Base-by-base conservation (phyloP, 2,329 filamentous ascomycete genomes). In the Trichoderma sp. region DNA sequence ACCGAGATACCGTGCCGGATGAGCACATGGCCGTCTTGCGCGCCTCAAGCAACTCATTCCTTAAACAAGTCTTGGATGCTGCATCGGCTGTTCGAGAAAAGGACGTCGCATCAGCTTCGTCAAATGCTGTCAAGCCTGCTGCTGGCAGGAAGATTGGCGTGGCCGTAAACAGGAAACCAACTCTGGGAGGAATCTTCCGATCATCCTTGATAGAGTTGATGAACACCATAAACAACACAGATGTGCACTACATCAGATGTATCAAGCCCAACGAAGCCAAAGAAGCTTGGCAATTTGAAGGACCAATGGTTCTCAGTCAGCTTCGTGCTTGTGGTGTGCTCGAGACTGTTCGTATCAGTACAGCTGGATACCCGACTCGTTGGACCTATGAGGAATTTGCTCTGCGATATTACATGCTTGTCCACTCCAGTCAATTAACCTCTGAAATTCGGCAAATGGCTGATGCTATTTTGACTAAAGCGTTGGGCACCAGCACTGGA, bases 351-450 rank as follows among this genome's bases (percentile, higher is more conserved):
- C 91, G 96, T 80, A 99, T 99, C 82, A 97, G 94, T 84, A 97
- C 93, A 80, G 96, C 96, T 74, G 96, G 96, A 74, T 99, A 99
- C 80, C 96, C 96, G 18, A 98, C 96, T 60, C 88, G 96, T 80
- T 99, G 96, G 97, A 98, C 96, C 0, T 99, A 98, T 80, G 96
- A 99, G 80, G 96, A 99, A 80, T 99, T 99, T 82, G 96, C 96
- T 21, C 86, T 98, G 73, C 91, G 96, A 73, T 99, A 99, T 85
- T 99, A 99, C 85, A 98, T 99, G 94, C 86, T 99, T 74, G 93
- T 97, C 62, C 94, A 91, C 65, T 98, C 96, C 4, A 87, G 87
- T 21, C 89, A 93, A 77, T 98, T 96, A 95, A 97, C 95, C 5
- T 91, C 94, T 0, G 95, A 98, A 81, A 97, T 99, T 76, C 90